phyloP scores from a whole-genome alignment of 805 yeast genomes.

The Spathaspora hagerdaliae region DNA sequence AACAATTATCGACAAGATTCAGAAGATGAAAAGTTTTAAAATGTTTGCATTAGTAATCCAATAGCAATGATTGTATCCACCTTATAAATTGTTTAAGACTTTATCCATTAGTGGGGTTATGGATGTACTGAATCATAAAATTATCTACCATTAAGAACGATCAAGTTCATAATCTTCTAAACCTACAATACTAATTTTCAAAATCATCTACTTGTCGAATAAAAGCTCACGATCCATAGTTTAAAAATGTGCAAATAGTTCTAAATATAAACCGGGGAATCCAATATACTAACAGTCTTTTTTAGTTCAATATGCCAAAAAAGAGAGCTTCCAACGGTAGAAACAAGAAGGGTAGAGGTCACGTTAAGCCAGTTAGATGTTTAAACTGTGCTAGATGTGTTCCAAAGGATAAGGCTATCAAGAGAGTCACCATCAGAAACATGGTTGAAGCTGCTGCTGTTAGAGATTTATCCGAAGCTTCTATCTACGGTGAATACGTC shows the following conservation, averaged over 20 bases:
- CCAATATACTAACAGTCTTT: constrained; percentile 19
- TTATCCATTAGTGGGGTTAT: too few relatives aligned
- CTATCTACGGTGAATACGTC: constrained; percentile 98
- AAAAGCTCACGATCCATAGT: too few relatives aligned
- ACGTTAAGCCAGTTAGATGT: constrained; percentile 99
- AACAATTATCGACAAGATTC: too few relatives aligned
- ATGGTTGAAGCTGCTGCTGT: constrained; percentile 99
- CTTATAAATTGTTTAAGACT: too few relatives aligned
- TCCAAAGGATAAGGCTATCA: constrained; percentile 99
- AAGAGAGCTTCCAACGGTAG: constrained; percentile 99
- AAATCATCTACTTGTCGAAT: too few relatives aligned
- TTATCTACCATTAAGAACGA: too few relatives aligned
- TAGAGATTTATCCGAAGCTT: constrained; percentile 99
- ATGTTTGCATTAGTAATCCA: too few relatives aligned
- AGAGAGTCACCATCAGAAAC: constrained; percentile 99
- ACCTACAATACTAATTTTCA: too few relatives aligned
- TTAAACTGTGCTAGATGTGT: constrained; percentile 99
- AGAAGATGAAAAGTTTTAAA: too few relatives aligned
- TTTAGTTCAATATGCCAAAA: constrained; percentile 83
- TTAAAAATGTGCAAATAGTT: neutral
- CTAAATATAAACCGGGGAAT: neutral
- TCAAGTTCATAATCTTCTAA: too few relatives aligned
- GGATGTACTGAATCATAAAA: too few relatives aligned
- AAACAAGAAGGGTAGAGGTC: constrained; percentile 99
- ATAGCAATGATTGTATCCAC: too few relatives aligned